Base-by-base conservation (phyloP, 1,284 basidiomycete genomes). In the Baeospora myosura region DNA sequence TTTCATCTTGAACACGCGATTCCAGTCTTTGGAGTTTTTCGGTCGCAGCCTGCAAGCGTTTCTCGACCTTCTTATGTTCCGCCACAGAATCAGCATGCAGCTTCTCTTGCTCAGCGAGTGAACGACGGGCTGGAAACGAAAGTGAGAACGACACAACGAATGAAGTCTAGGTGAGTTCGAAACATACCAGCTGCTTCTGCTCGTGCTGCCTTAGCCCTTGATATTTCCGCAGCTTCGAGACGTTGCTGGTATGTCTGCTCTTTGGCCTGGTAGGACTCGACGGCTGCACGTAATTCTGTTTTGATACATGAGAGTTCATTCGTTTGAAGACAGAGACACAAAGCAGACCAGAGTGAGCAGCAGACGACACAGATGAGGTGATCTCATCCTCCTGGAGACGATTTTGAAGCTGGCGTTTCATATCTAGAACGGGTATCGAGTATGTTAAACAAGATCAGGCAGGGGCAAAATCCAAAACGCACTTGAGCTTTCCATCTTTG, bases 211-310 rank as follows among this genome's bases (percentile, higher is more conserved):
- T 80, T 85, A 4, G 74, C 79, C 35, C 74, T 69, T 2, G 76
- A 77, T 41, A 86, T 75, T 54, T 88, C 86, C 3, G 78, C 71
- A 14, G 76, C 74, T 59, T 88, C 81, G 21, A 86, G 66, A n/a
- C 74, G 72, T 41, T 72, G 70, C 30, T 77, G 71, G 45, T 78
- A 78, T 1, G 69, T 66, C 35, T 74, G 69, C 22, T 77, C 71
- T 55, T 87, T 86, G 17, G 70, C 61, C 53, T 81, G 79, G 61
- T 81, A 79, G 4, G 75, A 68, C 49, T 82, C 76, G 18, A 85
- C 65, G 2, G 74, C 76, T 40, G 78, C 72, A 43, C 74, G 76
- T 12, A 86, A 51, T 52, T 86, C 83, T 75, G 52, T 25, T 33
- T 17, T 22, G 36, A 33, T 3, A 31, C 7, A 32, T 12, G 11